Conservation (phyloP, 768 basidiomycete species). For the Lactifluus hygrophoroides region DNA sequence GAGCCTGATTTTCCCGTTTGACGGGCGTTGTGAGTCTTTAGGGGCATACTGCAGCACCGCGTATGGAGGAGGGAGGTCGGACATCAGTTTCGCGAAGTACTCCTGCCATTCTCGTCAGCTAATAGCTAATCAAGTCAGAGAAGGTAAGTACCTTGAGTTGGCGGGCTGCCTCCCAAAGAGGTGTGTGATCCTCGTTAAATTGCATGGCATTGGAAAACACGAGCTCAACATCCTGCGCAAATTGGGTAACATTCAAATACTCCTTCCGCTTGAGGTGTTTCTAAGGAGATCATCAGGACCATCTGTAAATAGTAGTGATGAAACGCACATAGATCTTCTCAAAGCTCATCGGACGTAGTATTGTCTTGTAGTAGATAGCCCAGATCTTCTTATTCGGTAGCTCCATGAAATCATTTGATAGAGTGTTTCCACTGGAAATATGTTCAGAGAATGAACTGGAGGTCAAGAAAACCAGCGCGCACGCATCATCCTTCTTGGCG, state of each 20-base stretch:
- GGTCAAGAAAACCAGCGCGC: slow-evolving; percentile 25
- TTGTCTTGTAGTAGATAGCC: slow-evolving; percentile 71
- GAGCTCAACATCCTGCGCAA: slow-evolving; percentile 80
- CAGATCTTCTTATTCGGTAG: slow-evolving; percentile 73
- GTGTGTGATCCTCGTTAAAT: slow-evolving; percentile 83
- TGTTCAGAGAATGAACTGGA: not conserved
- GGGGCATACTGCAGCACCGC: slow-evolving; percentile 49
- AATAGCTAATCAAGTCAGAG: slow-evolving; percentile 8
- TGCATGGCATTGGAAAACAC: slow-evolving; percentile 83
- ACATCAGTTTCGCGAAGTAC: slow-evolving; percentile 65
- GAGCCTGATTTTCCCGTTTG: slow-evolving; percentile 56
- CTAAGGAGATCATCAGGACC: slow-evolving; percentile 31
- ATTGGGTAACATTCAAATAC: slow-evolving; percentile 58
- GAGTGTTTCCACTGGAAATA: slow-evolving; percentile 47
- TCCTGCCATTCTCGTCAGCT: slow-evolving; percentile 37
- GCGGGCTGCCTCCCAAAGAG: slow-evolving; percentile 73
- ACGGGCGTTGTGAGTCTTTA: slow-evolving; percentile 35
- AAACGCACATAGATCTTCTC: slow-evolving; percentile 64
- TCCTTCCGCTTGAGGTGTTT: slow-evolving; percentile 75
- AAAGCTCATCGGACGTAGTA: slow-evolving; percentile 71
- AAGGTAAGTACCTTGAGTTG: slow-evolving; percentile 46
- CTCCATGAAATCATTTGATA: slow-evolving; percentile 75
- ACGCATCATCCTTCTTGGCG: slow-evolving; percentile 65
- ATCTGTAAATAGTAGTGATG: slow-evolving; percentile 5
- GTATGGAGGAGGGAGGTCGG: slow-evolving; percentile 63